Base-by-base conservation (phyloP, 495 filamentous ascomycete genomes). In the Penicillium silybi region DNA sequence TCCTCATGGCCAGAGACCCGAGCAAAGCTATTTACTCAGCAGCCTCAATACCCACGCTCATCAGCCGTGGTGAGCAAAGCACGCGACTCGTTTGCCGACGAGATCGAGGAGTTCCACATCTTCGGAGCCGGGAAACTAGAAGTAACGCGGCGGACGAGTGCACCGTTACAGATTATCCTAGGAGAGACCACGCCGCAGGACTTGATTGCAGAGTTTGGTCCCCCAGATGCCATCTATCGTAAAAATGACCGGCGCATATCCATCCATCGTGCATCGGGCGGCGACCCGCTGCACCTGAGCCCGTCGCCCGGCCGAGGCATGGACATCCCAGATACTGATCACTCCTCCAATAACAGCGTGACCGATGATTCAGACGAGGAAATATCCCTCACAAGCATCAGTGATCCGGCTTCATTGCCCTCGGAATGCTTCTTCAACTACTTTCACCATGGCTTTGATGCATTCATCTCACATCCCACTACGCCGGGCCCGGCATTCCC, bases 391-490 rank as follows among this genome's bases (percentile, higher is more conserved):
- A 40, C 53, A 2, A 64, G 59, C 37, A 45, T 64, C 1, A 47
- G 71, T 17, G 74, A 78, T 42, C 68, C 70, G 22, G 62, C 65
- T 4, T 70, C 69, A 8, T 50, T 76, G 10, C 72, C 73, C 5
- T 59, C 83, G 15, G 92, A 97, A 69, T 92, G 84, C 57, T 98
- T 97, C 67, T 95, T 90, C 66, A 97, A 97, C 61, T 98, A 97
- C 64, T 97, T 96, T 61, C 86, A 90, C 53, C 86, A 95, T 58
- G 93, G 93, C 2, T 89, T 98, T 59, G 93, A 98, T 67, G 80
- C 96, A n/a, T 82, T 97, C 42, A 79, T 98, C 15, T 96, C 92
- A 0, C 80, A 86, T 25, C 86, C 88, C 17, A 83, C 82, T 3
- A 69, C 73, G 3, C 76, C 84, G 1, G 87, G 86, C 7, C 86